Evolutionary conservation across 2,329 filamentous ascomycete species (phyloP), one percentile per base, ranked within the genome.

Genomic region (Scleromitrula shiraiana): DNA sequence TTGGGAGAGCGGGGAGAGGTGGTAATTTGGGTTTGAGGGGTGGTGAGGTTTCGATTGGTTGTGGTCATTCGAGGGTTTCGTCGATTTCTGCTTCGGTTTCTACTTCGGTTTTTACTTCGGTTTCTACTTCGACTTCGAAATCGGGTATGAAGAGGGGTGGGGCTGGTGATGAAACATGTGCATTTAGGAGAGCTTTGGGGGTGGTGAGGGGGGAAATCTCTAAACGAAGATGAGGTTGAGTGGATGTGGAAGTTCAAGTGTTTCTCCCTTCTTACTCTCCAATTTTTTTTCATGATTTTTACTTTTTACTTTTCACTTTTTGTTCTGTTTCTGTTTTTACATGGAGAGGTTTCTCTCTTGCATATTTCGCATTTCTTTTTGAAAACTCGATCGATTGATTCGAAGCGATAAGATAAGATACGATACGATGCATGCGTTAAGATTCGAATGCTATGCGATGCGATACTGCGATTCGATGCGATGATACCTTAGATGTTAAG

Each of bases 141-240:
- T 80, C 76, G 57, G 69, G 70, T 51, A 81, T 77, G 77, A 72
- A 76, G 27, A 71, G 74, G 20, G 78, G 74, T 53, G 71, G 14
- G 29, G 29, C 15, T 12, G 29, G 10, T 6, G 10, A 32, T 32
- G 29, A 32, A 32, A 32, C 14, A 14, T 32, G 29, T 32, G 29
- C 14, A 7, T 32, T 32, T 32, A 32, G 15, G 29, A 15, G 29
- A 6, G 15, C 14, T 15, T 32, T n/a, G 14, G 29, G 29, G 29
- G 70, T 15, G 60, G 62, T 24, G 77, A 82, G 36, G 74, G 76
- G 27, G 74, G 73, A 17, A 77, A 81, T 56, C 58, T 80, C 32
- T 80, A 61, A 73, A 30, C 7, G 27, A 30, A 8, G 7, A 14
- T 7, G 38, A 40, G 17, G 24, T 7, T n/a, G 17, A 40, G 6